A percentile compares a stretch with the other conserved stretches of the same genome.
Conservation (phyloP, 139 green algal genomes). For the Eudorina sp. region DNA sequence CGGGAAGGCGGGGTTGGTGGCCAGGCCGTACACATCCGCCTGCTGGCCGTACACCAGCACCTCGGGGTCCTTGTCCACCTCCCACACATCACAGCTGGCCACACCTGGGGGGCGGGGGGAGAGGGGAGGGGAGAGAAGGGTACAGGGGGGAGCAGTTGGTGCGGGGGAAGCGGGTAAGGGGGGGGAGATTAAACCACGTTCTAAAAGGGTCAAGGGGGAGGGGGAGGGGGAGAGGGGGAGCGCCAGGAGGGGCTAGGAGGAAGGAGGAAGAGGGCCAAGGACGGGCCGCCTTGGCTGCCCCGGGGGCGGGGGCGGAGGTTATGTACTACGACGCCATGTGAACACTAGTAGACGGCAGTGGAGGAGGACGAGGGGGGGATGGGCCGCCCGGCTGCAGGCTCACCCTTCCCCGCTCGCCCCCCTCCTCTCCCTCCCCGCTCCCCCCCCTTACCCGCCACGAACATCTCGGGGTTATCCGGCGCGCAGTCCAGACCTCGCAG, state of each 20-base stretch:
- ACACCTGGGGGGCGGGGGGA: conserved; percentile 21
- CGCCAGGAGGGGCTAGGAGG: not conserved
- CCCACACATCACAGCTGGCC: conserved; percentile 66
- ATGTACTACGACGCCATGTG: too few species aligned
- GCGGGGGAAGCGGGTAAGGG: not conserved
- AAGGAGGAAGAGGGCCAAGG: not conserved
- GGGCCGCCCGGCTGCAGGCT: too few species aligned
- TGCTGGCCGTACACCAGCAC: conserved; percentile 66
- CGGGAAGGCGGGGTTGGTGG: conserved; percentile 70
- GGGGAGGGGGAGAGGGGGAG: not conserved
- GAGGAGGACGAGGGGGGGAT: too few species aligned
- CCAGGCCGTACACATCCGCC: conserved; percentile 64
- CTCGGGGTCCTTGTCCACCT: conserved; percentile 66
- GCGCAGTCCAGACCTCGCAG: conserved; percentile 56
- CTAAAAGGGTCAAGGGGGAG: too few species aligned
- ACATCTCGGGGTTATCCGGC: conserved; percentile 51
- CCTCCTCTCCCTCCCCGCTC: not conserved
- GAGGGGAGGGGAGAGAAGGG: not conserved
- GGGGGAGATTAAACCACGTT: not conserved
- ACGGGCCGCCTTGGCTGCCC: too few species aligned
- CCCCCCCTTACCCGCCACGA: conserved; percentile 60
- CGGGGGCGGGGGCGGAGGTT: too few species aligned
- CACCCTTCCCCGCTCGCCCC: not conserved
- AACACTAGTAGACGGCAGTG: too few species aligned
- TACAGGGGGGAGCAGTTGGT: not conserved